Evolutionary conservation across 495 filamentous ascomycete species (phyloP).

Genomic region (Darksidea phi): DNA sequence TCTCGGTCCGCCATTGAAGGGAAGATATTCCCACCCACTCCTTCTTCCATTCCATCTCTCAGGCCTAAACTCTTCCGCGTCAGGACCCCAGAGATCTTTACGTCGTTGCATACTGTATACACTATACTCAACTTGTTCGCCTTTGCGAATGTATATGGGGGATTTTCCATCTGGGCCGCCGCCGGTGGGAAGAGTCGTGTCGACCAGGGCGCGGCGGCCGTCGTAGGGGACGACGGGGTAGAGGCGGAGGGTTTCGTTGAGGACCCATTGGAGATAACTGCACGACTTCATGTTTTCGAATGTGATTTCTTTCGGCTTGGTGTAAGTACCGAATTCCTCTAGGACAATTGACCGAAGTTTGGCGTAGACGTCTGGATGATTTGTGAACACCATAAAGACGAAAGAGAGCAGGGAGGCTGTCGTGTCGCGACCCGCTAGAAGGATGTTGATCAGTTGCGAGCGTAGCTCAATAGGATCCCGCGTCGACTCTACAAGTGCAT

Average conservation of each 20-base stretch:
- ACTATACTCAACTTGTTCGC: conserved; percentile 44
- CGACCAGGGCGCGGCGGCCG: conserved; percentile 42
- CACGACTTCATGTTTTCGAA: conserved; percentile 36
- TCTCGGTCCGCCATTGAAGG: conserved; percentile 44
- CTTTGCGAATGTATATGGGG: conserved; percentile 50
- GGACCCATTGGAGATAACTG: conserved; percentile 33
- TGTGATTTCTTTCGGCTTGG: conserved; percentile 24
- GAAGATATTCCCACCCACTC: conserved; percentile 38
- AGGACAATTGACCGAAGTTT: conserved; percentile 22
- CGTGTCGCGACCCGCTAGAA: conserved; percentile 57
- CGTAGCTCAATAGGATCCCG: conserved; percentile 69
- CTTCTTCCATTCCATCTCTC: conserved; percentile 34
- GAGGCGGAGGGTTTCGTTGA: conserved; percentile 48
- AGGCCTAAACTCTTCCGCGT: conserved; percentile 40
- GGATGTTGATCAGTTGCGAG: conserved; percentile 75
- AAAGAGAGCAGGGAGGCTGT: conserved; percentile 42
- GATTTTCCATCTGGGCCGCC: conserved; percentile 52
- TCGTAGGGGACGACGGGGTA: conserved; percentile 51
- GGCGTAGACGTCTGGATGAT: conserved; percentile 16
- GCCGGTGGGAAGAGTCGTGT: conserved; percentile 54
- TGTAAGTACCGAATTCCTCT: conserved; percentile 26
- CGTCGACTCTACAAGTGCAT: conserved; percentile 73
- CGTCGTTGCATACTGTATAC: conserved; percentile 47
- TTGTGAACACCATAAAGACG: conserved; percentile 18
- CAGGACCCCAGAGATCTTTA: conserved; percentile 41